These are phyloP conservation scores for Stemphylium beticola DNA, from an alignment of 2,329 filamentous ascomycete genomes.

Conservation along the genomic window DNA sequence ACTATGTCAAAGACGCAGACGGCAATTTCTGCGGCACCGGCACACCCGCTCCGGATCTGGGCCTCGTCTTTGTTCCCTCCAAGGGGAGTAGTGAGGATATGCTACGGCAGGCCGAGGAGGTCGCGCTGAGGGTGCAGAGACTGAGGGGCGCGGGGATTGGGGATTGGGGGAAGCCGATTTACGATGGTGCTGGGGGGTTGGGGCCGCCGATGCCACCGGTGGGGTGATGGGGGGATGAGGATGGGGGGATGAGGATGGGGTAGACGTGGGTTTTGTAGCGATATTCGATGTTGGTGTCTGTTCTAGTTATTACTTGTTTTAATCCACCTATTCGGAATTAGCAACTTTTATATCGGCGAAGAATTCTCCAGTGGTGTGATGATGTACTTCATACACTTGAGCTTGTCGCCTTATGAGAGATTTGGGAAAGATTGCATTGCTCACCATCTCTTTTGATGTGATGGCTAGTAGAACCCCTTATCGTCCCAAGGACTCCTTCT, in stretches of 20 bases:
- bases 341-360: too few relatives aligned
- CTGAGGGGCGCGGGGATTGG: slow-evolving; percentile 18
- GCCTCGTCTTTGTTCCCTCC: slow-evolving; percentile 36
- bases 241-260: background rate
- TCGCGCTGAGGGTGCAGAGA: slow-evolving; percentile 29
- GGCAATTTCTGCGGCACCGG: slow-evolving; percentile 39
- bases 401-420: background rate
- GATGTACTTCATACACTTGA: too few relatives aligned
- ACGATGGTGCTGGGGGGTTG: background rate
- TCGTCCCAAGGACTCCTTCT: slow-evolving; percentile 28
- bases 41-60: slow-evolving; percentile 30
- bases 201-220: background rate
- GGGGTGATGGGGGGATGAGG: background rate
- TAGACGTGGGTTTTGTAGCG: too few relatives aligned
- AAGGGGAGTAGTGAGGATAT: slow-evolving; percentile 38
- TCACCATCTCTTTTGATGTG: background rate
- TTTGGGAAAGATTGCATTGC: background rate
- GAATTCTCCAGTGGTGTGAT: too few relatives aligned
- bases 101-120: slow-evolving; percentile 33
- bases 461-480: slow-evolving; percentile 17
- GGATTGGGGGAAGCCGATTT: slow-evolving; percentile 5
- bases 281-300: too few relatives aligned
- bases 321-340: too few relatives aligned
- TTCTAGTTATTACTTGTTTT: too few relatives aligned
- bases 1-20: slow-evolving; percentile 39